Evolutionary conservation across 1,284 basidiomycete genomes (phyloP), one percentile per base, ranked within the genome.

Genomic region (Prillingera fragicola): DNA sequence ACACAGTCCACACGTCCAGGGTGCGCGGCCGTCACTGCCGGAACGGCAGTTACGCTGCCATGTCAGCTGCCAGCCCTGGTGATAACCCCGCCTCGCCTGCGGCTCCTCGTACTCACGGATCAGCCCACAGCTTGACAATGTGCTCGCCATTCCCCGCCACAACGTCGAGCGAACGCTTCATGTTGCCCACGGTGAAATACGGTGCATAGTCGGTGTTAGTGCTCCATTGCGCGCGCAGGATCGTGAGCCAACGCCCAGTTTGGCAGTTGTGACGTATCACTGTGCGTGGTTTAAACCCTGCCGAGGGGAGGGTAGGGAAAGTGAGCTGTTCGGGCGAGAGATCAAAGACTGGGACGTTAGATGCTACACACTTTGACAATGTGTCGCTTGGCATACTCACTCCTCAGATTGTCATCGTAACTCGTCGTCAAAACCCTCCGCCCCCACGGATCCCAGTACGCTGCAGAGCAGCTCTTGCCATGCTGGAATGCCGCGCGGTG

Each of bases 381-480:
- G 12, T 21, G 3, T 24, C 8, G 15, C 3, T 15, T 10, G 34
- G 6, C 14, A 19, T 8, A 59, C 60, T 47, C 31, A 73, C 70
- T 45, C 28, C 72, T 43, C 36, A 74, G 49, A 29, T 56, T 54
- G 50, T 74, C 72, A 35, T 74, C 73, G 45, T 74, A 74, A 34
- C 63, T 65, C 8, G 72, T 74, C 1, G 67, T 67, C n/a, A 73
- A 45, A 10, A 74, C 56, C 24, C 67, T 50, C 14, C 61, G 52
- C 0, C 74, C 74, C 44, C 62, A 69, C n/a, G 69, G 64, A 55
- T 75, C 73, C 65, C 72, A 75, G 49, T 74, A 74, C 1, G 73
- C 72, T 2, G 68, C 61, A 19, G 67, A 68, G 52, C 72, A 73
- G 38, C 68, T 70, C 47, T 74, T 72, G 4, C 68, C 69, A 48